Conservation (phyloP, 768 basidiomycete species). For the Suillus bovinus region DNA sequence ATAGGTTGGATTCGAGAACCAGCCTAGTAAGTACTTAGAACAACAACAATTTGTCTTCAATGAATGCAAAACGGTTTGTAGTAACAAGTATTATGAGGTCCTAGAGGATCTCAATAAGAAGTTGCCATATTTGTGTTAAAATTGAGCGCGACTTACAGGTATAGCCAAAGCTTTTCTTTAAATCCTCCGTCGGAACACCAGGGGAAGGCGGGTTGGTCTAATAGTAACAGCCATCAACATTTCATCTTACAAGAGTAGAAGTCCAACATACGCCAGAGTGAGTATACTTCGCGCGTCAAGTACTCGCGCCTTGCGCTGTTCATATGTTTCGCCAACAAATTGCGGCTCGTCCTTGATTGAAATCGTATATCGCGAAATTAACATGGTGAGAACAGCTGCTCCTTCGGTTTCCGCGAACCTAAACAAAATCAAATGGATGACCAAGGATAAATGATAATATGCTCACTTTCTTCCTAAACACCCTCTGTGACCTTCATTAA, state of each 20-base stretch:
- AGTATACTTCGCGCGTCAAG: too few species aligned
- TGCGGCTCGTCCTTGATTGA: constrained; percentile 51
- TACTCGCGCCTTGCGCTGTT: too few species aligned
- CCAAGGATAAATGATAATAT: background rate
- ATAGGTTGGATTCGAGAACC: too few species aligned
- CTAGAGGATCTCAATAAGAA: too few species aligned
- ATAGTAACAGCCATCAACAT: background rate
- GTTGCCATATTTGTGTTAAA: background rate
- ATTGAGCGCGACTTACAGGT: background rate
- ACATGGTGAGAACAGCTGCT: constrained; percentile 48
- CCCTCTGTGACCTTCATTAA: too few species aligned
- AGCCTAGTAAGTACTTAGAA: background rate
- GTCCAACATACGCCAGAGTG: too few species aligned
- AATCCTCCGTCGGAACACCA: constrained; percentile 11
- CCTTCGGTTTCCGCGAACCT: constrained; percentile 55
- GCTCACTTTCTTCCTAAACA: constrained; percentile 47
- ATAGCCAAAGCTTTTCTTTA: background rate
- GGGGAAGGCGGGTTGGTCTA: constrained; percentile 11
- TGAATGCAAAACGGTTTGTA: too few species aligned
- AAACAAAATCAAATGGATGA: background rate
- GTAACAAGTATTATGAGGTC: too few species aligned
- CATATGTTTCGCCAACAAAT: constrained; percentile 47
- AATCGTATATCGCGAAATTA: constrained; percentile 48
- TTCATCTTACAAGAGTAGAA: background rate
- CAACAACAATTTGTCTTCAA: background rate